Evolutionary conservation across 2,329 filamentous ascomycete genomes (phyloP), one percentile per base, ranked within the genome.

Genomic region (Ilyonectria destructans): DNA sequence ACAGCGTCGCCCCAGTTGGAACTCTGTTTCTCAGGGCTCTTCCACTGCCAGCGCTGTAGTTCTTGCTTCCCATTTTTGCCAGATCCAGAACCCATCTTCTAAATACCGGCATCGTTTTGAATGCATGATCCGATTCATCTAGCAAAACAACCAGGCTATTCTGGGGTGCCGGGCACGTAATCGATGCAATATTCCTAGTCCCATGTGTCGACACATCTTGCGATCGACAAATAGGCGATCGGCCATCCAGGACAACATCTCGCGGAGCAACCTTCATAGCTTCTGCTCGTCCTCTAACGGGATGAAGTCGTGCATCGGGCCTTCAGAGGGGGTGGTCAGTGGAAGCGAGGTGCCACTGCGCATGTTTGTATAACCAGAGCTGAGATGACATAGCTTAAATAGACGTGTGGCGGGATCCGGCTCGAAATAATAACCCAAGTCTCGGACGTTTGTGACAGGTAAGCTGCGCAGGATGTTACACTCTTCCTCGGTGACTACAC

Each of bases 161-260:
- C 26, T 55, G 10, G 10, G 2, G 59, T 63, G 19, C 54, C 54
- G 23, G 59, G 59, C 1, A 63, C 64, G 55, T 63, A 67, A 46
- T 67, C 64, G n/a, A 67, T 49, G 37, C 48, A 54, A 23, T 64
- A 67, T 23, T 67, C 55, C 6, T 54, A 64, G 31, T 67, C 60
- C 8, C 10, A n/a, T 10, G 59, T 63, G 35, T 67, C 65, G 58
- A 26, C 64, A 63, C 46, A 67, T 23, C 54, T 67, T 65, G 40
- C 65, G 60, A 40, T 68, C 65, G 43, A 69, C 60, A 45, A 69
- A 64, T 1, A 65, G 68, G 8, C 64, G 68, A 15, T 68, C 64
- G 1, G 64, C 68, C 48, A 69, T 60, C 65, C 60, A 64, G 4
- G 68, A 60, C 3, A 69, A 33, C 1, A 65, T 69, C 60, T 69